A percentile compares a stretch with the other conserved stretches of the same genome.
Conservation (phyloP, 176 grass and related monocot genomes). For the Rhynchospora pubera region DNA sequence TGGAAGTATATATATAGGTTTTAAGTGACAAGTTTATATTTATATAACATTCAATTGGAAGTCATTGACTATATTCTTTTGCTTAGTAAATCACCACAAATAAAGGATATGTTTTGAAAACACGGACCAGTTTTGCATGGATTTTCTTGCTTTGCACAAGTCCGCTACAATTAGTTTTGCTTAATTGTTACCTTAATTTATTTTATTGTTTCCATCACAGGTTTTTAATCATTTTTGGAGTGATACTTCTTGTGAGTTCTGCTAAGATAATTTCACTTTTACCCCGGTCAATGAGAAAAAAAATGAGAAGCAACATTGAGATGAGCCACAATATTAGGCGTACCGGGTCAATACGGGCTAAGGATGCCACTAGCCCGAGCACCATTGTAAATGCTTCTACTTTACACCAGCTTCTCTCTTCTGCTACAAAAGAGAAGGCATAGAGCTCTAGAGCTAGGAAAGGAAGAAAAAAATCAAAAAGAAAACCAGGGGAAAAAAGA, state of each 20-base stretch:
- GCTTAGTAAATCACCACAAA: slow-evolving; percentile 1
- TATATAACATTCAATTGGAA: background rate
- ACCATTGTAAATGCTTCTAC: slow-evolving; percentile 77
- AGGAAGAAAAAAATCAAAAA: background rate
- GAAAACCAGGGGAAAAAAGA: background rate
- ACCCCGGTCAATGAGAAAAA: slow-evolving; percentile 50
- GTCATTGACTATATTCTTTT: slow-evolving; percentile 5
- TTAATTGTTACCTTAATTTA: background rate
- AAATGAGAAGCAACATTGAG: slow-evolving; percentile 65
- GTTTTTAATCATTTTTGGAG: slow-evolving; percentile 82
- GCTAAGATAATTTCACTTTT: slow-evolving; percentile 58
- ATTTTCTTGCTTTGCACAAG: background rate
- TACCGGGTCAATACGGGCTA: slow-evolving; percentile 50
- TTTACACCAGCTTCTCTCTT: slow-evolving; percentile 62
- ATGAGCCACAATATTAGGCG: slow-evolving; percentile 61
- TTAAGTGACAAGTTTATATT: background rate
- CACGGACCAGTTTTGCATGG: background rate
- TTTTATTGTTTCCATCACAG: slow-evolving; percentile 23
- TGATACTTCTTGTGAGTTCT: slow-evolving; percentile 88
- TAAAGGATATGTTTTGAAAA: background rate
- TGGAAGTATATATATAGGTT: background rate
- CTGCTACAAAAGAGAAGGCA: slow-evolving; percentile 66
- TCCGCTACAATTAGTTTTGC: background rate
- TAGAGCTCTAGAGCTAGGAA: slow-evolving; percentile 28
- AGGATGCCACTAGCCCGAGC: slow-evolving; percentile 63